Base-by-base conservation (phyloP, 306 rosid species). In the Bauhinia variegata region DNA sequence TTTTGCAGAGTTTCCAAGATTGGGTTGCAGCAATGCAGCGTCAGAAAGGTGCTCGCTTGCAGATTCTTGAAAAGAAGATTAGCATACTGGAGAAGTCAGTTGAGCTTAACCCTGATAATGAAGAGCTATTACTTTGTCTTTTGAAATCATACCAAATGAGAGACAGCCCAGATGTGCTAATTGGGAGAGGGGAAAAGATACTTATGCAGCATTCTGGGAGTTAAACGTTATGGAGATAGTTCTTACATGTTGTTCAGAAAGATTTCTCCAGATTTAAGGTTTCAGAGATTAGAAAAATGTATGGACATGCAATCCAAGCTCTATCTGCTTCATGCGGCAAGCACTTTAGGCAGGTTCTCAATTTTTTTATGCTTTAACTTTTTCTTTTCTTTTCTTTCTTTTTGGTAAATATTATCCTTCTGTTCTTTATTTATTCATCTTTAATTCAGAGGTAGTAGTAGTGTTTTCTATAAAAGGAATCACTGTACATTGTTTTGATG, bases 301-400 rank as follows among this genome's bases (percentile, higher is more conserved):
- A 85, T 30, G 82, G 82, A 53, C 89, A 87, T 72, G 98, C 98
- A 51, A 86, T 92, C 65, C 96, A 87, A 84, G 98, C 98, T 74
- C 80, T 92, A 53, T 87, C 93, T 63, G 85, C 87, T 86, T 82
- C 95, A 54, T 76, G 89, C 81, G 78, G 83, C 89, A 86, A 85
- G 96, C 91, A 84, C 86, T 68, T 72, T 83, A 92, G 96, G 98
- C 96, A 92, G 98, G 98, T 92, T 89, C 96, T 86, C 81, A 79
- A 36, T 58, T 79, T 83, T 68, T 67, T 47, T 2, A 11, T 46
- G 54, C 76, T 67, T 67, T 23, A 7, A 43, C 32, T 64, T 74
- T 37, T 52, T 58, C 51, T 15, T 2, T 70, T 73, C 32, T 54
- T n/a, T 42, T 46, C n/a, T n/a, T n/a, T n/a, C 17, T 3, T 3